phyloP scores from a whole-genome alignment of 768 basidiomycete species.

The Neoboletus subvelutipes region DNA sequence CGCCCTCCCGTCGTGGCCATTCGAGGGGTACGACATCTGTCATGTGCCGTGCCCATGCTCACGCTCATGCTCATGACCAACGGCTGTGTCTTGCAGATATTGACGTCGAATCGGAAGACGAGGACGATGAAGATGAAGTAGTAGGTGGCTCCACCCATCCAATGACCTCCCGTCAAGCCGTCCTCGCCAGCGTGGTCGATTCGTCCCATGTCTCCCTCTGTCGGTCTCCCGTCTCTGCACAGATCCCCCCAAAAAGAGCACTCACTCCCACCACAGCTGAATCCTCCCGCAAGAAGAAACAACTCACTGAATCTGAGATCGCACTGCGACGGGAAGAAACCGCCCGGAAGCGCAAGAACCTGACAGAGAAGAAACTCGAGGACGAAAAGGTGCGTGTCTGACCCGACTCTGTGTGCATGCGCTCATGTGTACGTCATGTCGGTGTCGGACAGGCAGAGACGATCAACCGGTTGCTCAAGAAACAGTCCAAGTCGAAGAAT shows the following conservation, averaged over 20 bases:
- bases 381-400: slow-evolving; percentile 48
- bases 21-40: slow-evolving; percentile 18
- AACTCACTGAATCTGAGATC: slow-evolving; percentile 68
- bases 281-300: slow-evolving; percentile 45
- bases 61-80: not conserved
- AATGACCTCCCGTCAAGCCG: not conserved
- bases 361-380: slow-evolving; percentile 27
- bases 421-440: not conserved
- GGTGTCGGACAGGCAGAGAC: slow-evolving; percentile 63
- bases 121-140: not conserved
- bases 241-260: too few species aligned
- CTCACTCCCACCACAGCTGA: not conserved
- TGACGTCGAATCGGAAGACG: not conserved
- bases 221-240: not conserved
- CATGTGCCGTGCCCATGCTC: not conserved
- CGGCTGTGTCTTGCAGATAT: not conserved
- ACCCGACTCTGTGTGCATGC: too few species aligned
- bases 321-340: slow-evolving; percentile 78
- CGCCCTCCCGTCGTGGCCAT: slow-evolving; percentile 26
- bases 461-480: slow-evolving; percentile 85
- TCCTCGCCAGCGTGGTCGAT: not conserved
- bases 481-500: slow-evolving; percentile 68
- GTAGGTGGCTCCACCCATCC: not conserved
- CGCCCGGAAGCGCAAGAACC: slow-evolving; percentile 75
- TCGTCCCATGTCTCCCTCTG: not conserved